Evolutionary conservation across 176 grass and related monocot genomes (phyloP).

Genomic region (Cenchrus fungigraminus): DNA sequence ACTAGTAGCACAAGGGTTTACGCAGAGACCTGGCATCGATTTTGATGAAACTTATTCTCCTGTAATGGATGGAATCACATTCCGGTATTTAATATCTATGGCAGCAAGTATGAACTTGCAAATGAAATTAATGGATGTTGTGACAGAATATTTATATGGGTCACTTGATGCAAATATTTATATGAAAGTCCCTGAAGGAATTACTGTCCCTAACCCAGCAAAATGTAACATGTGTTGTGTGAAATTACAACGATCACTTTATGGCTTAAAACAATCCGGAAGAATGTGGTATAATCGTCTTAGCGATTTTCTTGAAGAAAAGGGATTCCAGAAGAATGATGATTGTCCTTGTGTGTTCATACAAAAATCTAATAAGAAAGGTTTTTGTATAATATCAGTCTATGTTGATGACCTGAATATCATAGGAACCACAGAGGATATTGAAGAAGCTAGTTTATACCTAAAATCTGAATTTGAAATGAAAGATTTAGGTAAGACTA

Average conservation of each 20-base stretch:
- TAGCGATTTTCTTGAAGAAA: not conserved
- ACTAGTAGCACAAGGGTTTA: not conserved
- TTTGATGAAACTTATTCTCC: not conserved
- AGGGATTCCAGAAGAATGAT: not conserved
- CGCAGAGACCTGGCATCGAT: not conserved
- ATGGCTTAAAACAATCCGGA: not conserved
- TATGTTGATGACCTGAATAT: not conserved
- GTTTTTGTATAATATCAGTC: not conserved
- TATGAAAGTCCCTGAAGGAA: not conserved
- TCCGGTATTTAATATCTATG: not conserved
- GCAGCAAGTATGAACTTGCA: no score
- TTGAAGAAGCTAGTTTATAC: not conserved
- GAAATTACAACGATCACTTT: not conserved
- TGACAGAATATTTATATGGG: no score
- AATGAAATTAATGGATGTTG: no score
- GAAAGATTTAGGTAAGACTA: not conserved
- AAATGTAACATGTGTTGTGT: not conserved
- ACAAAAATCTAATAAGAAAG: not conserved
- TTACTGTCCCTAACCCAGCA: not conserved
- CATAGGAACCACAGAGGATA: not conserved
- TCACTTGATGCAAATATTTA: not conserved
- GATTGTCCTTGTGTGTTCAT: not conserved
- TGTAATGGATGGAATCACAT: not conserved
- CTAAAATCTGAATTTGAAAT: conserved; percentile 9
- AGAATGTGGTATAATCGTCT: conserved; percentile 4